Conservation (phyloP, 257 asterid genomes). For the Apocynum venetum region DNA sequence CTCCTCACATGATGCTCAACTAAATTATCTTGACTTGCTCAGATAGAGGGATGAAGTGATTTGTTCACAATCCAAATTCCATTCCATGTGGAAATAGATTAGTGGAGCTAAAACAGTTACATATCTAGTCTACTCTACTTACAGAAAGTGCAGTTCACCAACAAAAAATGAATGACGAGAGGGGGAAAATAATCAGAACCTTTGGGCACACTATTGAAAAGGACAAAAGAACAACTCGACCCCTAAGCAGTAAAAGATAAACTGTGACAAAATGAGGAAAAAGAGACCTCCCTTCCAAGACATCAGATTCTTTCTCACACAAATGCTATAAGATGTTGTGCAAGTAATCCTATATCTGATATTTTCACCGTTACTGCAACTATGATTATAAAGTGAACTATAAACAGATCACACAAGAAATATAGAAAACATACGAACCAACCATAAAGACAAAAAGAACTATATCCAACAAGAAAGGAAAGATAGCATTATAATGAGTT, state of each 20-base stretch:
- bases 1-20: not conserved
- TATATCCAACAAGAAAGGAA: conserved; percentile 12
- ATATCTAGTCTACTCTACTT: not conserved
- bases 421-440: not conserved
- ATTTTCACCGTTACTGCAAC: not conserved
- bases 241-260: not conserved
- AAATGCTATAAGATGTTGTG: not conserved
- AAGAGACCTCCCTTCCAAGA: not conserved
- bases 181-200: not conserved
- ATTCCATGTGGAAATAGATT: not conserved
- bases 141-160: too few species aligned
- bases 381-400: not conserved
- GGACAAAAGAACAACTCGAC: not conserved
- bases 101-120: not conserved
- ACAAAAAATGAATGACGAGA: not conserved
- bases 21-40: not conserved
- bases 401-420: not conserved
- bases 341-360: not conserved
- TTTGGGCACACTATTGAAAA: not conserved
- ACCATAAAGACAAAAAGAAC: not conserved
- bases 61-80: not conserved
- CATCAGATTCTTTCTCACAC: not conserved
- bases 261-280: not conserved
- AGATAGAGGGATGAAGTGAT: not conserved
- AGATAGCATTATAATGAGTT: not conserved